Base-by-base conservation (phyloP, 2,329 filamentous ascomycete species). In the Diplodia scrobiculata region DNA sequence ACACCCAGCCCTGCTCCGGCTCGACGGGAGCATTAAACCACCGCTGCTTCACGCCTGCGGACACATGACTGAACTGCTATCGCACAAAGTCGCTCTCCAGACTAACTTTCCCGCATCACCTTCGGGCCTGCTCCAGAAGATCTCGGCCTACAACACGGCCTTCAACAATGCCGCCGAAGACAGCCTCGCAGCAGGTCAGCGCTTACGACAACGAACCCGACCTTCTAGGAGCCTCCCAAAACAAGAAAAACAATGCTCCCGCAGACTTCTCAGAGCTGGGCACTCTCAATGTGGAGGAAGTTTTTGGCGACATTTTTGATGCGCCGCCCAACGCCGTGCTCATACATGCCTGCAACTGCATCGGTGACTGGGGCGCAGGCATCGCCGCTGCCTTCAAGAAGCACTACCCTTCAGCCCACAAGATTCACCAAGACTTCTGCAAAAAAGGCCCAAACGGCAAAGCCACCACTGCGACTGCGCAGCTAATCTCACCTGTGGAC, bases 321-420 rank as follows among this genome's bases (percentile, higher is more conserved):
- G 83, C 83, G 0, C 84, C 84, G 0, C 72, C 79, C 38, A 74
- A 79, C 63, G 77, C 80, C 25, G 78, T 84, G 17, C 74, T 88
- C 17, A 80, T 87, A 66, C 86, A 88, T 72, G 84, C 86, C 13
- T 87, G 85, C 75, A 88, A 88, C 73, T 82, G 81, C 60, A 74
- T 80, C 68, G 86, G 86, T 5, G 71, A 71, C 14, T 88, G 86
- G 86, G 84, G 84, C 53, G 79, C 79, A 3, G 86, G 86, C n/a
- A 85, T 88, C 63, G 86, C 86, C 1, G 69, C 71, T 38, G 77
- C 74, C 0, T 87, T 87, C 75, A 80, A 78, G 25, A 67, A 74
- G 4, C 74, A 74, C 25, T 87, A 86, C 67, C 84, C 84, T 0
- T 70, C 73, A 0, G 85, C 85, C 1, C 85, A 78, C 74, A 67